Evolutionary conservation across 805 yeast species (phyloP), one percentile per base, ranked within the genome.

Genomic region (Wickerhamiella siamensis): DNA sequence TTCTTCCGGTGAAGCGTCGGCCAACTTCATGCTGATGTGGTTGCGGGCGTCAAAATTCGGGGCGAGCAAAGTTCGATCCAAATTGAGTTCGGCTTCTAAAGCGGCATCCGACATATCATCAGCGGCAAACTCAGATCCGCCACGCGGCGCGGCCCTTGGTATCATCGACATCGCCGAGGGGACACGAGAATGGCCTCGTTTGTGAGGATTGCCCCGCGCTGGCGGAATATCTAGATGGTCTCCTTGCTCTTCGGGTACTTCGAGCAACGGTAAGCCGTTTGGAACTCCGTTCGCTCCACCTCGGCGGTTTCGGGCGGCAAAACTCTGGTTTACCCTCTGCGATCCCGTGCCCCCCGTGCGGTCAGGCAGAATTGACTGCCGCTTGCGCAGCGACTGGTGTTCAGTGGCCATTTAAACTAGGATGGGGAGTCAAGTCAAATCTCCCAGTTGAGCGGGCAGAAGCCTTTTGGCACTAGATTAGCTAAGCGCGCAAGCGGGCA

Each of bases 51-150:
- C 40, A 76, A 56, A 26, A 79, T 74, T 48, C 74, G 74, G 48
- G 70, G 71, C 51, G 73, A 80, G 32, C 82, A 80, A 54, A 21
- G 44, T 33, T n/a, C 45, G 21, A 31, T 50, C 50, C n/a, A 44
- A 16, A 14, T 71, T 72, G 49, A 24, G 29, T 12, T 24, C 29
- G 29, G 6, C 12, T 24, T 24, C 29, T 12, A 24, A 12, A 12
- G 29, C 29, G 12, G 29, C 29, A 12, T 24, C 29, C 6, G 6
- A 8, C 29, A 24, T 8, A 24, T 24, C 29, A 6, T 6, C 10
- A 8, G 29, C 29, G 29, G 29, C 6, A 6, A 24, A 8, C 12
- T 24, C 29, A 8, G 29, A 12, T 6, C 29, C 29, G 10, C 29
- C 29, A 8, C 29, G 6, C 6, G 29, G 12, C 29, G 12, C 29